Evolutionary conservation across 177 flowering plant genomes (phyloP).

Genomic region (Vitis hybrid): DNA sequence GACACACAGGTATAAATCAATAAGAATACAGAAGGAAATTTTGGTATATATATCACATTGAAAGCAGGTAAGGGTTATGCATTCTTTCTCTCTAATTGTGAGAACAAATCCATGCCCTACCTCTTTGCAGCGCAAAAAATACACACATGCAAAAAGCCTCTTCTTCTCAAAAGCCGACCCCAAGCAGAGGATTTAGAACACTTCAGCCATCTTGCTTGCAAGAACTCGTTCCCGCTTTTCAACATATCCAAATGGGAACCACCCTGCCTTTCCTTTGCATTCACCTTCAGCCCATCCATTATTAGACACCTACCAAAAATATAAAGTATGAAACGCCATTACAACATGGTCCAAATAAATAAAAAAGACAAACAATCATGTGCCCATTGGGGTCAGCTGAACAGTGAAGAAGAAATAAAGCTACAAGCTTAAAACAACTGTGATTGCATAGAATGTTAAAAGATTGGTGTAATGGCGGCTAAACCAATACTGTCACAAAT

Average conservation of each 20-base stretch:
- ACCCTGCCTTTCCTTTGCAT: slow-evolving; percentile 93
- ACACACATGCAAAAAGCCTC: slow-evolving; percentile 12
- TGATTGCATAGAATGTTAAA: background rate
- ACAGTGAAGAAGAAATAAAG: background rate
- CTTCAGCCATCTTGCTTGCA: slow-evolving; percentile 93
- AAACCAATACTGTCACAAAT: too few relatives aligned
- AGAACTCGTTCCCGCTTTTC: slow-evolving; percentile 97
- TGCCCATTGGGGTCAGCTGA: background rate
- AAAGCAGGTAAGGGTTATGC: background rate
- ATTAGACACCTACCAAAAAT: slow-evolving; percentile 63
- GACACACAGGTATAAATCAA: background rate
- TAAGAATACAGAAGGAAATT: background rate
- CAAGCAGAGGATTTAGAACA: slow-evolving; percentile 37
- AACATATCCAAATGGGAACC: slow-evolving; percentile 89
- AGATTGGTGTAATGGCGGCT: background rate
- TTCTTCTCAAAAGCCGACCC: slow-evolving; percentile 5
- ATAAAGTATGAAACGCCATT: background rate
- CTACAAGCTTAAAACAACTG: too few relatives aligned
- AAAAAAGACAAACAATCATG: too few relatives aligned
- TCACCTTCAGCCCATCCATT: slow-evolving; percentile 99
- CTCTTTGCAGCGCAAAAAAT: slow-evolving; percentile 11
- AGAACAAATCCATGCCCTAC: slow-evolving; percentile 1
- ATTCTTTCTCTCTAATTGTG: slow-evolving; percentile 4
- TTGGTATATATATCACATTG: slow-evolving; percentile 11
- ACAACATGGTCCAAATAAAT: too few relatives aligned